Evolutionary conservation across 495 filamentous ascomycete genomes (phyloP).

Genomic region (Penicillium bialowiezense): DNA sequence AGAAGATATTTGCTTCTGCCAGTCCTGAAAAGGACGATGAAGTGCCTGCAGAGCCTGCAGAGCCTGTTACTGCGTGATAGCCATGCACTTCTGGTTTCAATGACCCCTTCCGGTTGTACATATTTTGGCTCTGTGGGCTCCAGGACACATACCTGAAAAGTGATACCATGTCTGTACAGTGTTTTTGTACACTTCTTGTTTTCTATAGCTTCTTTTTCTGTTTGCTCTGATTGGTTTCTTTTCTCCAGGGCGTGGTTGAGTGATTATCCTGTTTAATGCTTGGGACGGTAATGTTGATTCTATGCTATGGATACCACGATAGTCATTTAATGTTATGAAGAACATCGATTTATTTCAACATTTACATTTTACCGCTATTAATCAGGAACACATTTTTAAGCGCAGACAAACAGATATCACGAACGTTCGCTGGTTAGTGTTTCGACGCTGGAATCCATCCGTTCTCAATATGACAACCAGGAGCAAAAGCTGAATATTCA

Average conservation of each 20-base stretch:
- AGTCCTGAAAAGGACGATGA: slow-evolving; percentile 9
- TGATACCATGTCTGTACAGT: not conserved
- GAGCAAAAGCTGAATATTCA: not conserved
- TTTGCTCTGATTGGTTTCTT: slow-evolving; percentile 10
- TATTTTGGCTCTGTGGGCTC: slow-evolving; percentile 9
- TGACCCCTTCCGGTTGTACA: slow-evolving; percentile 14
- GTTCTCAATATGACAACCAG: no score
- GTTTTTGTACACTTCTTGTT: not conserved
- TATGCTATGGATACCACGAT: slow-evolving; percentile 33
- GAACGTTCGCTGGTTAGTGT: no score
- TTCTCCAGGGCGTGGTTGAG: slow-evolving; percentile 6
- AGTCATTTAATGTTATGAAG: slow-evolving; percentile 6
- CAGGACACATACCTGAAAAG: not conserved
- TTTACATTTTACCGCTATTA: no score
- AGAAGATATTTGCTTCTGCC: slow-evolving; percentile 45
- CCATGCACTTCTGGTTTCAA: not conserved
- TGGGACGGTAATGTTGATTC: slow-evolving; percentile 22
- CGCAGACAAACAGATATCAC: no score
- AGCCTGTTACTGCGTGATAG: not conserved
- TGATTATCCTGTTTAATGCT: slow-evolving; percentile 20
- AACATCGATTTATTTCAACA: not conserved
- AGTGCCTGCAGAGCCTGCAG: not conserved
- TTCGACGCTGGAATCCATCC: no score
- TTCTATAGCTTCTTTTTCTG: not conserved
- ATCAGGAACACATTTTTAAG: no score